Conservation (phyloP, 2,329 filamentous ascomycete genomes). For the Cladosporium cucumerinum region DNA sequence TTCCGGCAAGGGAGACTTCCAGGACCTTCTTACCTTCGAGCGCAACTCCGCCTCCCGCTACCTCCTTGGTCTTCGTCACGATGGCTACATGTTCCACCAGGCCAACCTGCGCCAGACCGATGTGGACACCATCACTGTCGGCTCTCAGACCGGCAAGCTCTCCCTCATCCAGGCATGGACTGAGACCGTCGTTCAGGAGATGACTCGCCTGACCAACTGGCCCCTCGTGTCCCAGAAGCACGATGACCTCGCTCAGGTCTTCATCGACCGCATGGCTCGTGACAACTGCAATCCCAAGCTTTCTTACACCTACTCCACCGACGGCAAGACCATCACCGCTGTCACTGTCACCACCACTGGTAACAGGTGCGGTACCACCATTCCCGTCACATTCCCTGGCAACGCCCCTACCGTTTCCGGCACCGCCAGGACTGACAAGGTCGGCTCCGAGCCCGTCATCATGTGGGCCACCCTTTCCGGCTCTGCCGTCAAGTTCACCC, state of each 20-base stretch:
- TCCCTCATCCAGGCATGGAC: conserved; percentile 58
- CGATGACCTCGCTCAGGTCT: conserved; percentile 51
- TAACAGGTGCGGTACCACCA: conserved; percentile 50
- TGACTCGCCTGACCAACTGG: conserved; percentile 53
- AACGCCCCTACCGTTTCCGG: conserved; percentile 37
- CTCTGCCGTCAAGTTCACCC: conserved; percentile 35
- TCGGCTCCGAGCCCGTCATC: conserved; percentile 47
- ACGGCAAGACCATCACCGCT: conserved; percentile 46
- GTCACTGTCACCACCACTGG: conserved; percentile 49
- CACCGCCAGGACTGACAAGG: conserved; percentile 41
- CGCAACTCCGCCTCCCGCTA: conserved; percentile 54
- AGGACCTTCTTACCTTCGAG: conserved; percentile 51
- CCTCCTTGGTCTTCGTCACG: conserved; percentile 54
- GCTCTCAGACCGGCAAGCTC: conserved; percentile 45
- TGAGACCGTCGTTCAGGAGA: conserved; percentile 53
- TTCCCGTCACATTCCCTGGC: conserved; percentile 55
- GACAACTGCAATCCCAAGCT: conserved; percentile 52
- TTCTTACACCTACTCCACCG: conserved; percentile 43
- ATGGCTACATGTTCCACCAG: conserved; percentile 63
- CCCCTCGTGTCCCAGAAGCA: conserved; percentile 57
- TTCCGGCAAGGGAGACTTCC: conserved; percentile 51
- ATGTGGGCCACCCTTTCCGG: conserved; percentile 41
- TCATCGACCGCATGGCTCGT: conserved; percentile 53
- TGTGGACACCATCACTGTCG: conserved; percentile 47
- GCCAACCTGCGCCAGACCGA: conserved; percentile 56